A percentile compares a stretch with the other conserved stretches of the same genome.
Evolutionary conservation across 2,329 filamentous ascomycete genomes (phyloP).

Genomic region (Xylaria digitata): DNA sequence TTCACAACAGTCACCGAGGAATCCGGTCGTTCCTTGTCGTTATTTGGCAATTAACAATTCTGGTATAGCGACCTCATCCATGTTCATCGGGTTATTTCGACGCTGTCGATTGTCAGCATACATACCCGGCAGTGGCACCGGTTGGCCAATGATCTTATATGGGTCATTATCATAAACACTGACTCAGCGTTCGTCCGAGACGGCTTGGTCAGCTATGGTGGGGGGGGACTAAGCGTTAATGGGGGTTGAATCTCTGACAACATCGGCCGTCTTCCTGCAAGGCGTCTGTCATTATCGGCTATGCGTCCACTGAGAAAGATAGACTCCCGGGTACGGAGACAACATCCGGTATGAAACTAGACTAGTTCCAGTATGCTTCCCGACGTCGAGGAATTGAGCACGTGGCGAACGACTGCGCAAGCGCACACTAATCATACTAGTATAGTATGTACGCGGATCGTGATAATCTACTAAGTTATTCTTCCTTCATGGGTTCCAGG

Average conservation of each 20-base stretch:
- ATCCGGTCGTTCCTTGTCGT: slow-evolving; percentile 23
- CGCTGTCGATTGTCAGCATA: slow-evolving; percentile 25
- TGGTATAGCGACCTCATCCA: slow-evolving; percentile 30
- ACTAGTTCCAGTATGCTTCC: slow-evolving; percentile 19
- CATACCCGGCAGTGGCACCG: slow-evolving; percentile 35
- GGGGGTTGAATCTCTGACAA: slow-evolving; percentile 25
- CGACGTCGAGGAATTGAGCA: slow-evolving; percentile 16
- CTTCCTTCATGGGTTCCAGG: neutral
- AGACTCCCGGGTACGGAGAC: slow-evolving; percentile 20
- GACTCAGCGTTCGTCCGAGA: slow-evolving; percentile 20
- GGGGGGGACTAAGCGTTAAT: slow-evolving; percentile 19
- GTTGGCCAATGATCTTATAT: slow-evolving; percentile 36
- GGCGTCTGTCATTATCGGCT: slow-evolving; percentile 16
- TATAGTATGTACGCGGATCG: neutral
- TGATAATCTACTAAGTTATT: neutral
- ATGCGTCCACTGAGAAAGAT: slow-evolving; percentile 20
- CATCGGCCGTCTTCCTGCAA: slow-evolving; percentile 28
- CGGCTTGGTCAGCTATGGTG: slow-evolving; percentile 17
- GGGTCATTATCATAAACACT: slow-evolving; percentile 19
- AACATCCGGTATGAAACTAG: slow-evolving; percentile 32
- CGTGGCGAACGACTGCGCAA: slow-evolving; percentile 26
- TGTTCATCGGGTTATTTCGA: slow-evolving; percentile 31
- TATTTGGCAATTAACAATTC: slow-evolving; percentile 18
- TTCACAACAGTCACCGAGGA: slow-evolving; percentile 13
- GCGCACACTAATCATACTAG: slow-evolving; percentile 7